Evolutionary conservation across 2,329 filamentous ascomycete species (phyloP).

Genomic region (Aspergillus sp.): DNA sequence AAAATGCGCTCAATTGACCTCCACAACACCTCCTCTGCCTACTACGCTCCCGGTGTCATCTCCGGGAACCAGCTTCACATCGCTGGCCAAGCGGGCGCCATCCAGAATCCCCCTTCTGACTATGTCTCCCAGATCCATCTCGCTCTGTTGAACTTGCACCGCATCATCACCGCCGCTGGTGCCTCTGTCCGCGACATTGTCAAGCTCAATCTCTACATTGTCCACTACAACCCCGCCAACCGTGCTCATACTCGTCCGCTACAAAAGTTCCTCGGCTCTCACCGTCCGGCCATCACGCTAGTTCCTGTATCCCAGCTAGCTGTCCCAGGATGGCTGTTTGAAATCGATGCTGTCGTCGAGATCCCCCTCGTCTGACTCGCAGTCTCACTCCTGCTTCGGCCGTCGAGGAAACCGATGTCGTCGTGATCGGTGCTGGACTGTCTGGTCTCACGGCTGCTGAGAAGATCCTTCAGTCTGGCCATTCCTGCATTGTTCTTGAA

Average conservation of each 20-base stretch:
- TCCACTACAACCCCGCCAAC: constrained; percentile 37
- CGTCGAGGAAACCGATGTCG: constrained; percentile 15
- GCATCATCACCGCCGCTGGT: constrained; percentile 32
- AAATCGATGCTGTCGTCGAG: constrained; percentile 37
- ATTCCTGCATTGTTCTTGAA: constrained; percentile 34
- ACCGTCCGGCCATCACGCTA: constrained; percentile 41
- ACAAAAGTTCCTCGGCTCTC: constrained; percentile 22
- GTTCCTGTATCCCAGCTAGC: constrained; percentile 41
- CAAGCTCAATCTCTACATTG: constrained; percentile 42
- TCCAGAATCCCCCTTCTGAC: constrained; percentile 29
- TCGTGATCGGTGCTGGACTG: constrained; percentile 38
- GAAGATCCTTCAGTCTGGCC: constrained; percentile 23
- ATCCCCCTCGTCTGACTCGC: not conserved
- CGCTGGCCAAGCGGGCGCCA: constrained; percentile 32
- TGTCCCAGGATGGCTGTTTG: constrained; percentile 35
- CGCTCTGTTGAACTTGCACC: constrained; percentile 34
- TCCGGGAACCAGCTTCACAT: constrained; percentile 6
- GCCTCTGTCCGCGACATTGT: constrained; percentile 33
- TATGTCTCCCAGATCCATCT: constrained; percentile 41
- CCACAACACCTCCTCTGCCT: constrained; percentile 4
- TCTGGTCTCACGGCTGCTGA: constrained; percentile 33
- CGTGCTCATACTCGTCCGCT: constrained; percentile 35
- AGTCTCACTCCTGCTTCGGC: not conserved
- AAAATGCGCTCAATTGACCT: constrained; percentile 2
- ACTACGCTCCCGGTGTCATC: constrained; percentile 12